phyloP scores from a whole-genome alignment of 805 yeast genomes.

The Deakozyma indianensis region DNA sequence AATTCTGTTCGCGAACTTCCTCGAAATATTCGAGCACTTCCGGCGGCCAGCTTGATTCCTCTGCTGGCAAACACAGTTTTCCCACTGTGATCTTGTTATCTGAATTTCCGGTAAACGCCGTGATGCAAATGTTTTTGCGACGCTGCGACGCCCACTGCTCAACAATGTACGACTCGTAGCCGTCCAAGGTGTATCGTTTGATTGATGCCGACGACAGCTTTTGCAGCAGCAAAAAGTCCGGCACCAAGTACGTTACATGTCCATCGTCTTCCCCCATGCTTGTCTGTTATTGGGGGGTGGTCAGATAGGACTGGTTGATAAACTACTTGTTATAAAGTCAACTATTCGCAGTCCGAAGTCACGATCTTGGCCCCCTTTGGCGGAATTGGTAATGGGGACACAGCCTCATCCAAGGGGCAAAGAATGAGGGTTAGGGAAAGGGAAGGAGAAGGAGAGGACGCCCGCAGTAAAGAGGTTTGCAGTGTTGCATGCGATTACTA shows the following conservation, averaged over 20 bases:
- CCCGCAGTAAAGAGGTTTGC: too few relatives aligned
- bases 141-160: slow-evolving; percentile 90
- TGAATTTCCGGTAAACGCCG: slow-evolving; percentile 75
- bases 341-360: too few relatives aligned
- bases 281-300: too few relatives aligned
- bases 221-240: neutral
- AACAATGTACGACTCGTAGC: slow-evolving; percentile 81
- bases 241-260: neutral
- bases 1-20: slow-evolving; percentile 50
- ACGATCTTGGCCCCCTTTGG: too few relatives aligned
- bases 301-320: too few relatives aligned
- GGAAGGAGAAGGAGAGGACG: too few relatives aligned
- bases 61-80: slow-evolving; percentile 38
- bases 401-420: too few relatives aligned
- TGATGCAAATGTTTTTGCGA: slow-evolving; percentile 48
- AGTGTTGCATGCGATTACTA: too few relatives aligned
- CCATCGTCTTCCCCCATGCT: too few relatives aligned
- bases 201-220: neutral
- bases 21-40: slow-evolving; percentile 44
- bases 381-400: too few relatives aligned
- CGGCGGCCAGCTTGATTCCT: slow-evolving; percentile 34
- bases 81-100: slow-evolving; percentile 49
- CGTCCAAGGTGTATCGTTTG: slow-evolving; percentile 19
- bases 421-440: too few relatives aligned
- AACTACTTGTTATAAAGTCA: too few relatives aligned